These are phyloP conservation scores for Penicillium crystallinum DNA, from an alignment of 495 filamentous ascomycete species.

Conservation along the genomic window DNA sequence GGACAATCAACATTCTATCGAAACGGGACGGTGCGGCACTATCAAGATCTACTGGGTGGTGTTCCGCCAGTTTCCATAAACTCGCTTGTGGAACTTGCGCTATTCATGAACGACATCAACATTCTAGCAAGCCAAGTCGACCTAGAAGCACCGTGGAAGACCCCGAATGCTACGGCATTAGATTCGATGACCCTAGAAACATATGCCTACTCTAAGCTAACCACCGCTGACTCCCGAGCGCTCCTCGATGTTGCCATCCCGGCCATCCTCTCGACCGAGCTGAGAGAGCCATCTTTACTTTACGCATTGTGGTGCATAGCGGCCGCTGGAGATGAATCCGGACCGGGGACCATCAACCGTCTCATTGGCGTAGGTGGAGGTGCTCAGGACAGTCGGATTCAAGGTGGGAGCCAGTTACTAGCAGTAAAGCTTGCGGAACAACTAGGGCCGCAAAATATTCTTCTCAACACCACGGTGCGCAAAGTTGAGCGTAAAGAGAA, in stretches of 20 bases:
- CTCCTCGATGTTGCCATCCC: conserved; percentile 2
- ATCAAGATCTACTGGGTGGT: background rate
- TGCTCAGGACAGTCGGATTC: conserved; percentile 17
- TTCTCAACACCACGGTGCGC: conserved; percentile 6
- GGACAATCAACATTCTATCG: conserved; percentile 8
- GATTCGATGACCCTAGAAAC: conserved; percentile 11
- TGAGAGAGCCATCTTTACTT: conserved; percentile 15
- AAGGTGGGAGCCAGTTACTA: conserved; percentile 14
- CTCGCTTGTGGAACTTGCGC: conserved; percentile 7
- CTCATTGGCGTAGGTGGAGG: conserved; percentile 8
- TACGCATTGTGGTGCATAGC: conserved; percentile 19
- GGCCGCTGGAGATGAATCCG: conserved; percentile 14
- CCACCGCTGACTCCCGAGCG: conserved; percentile 2
- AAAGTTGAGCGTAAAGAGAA: conserved; percentile 2
- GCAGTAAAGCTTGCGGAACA: conserved; percentile 11
- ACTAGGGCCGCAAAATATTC: conserved; percentile 7
- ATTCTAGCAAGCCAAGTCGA: conserved; percentile 5
- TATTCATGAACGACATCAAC: conserved; percentile 2
- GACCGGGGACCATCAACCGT: conserved; percentile 12
- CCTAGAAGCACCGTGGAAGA: conserved; percentile 11
- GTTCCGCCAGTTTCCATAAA: background rate
- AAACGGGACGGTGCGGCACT: conserved; percentile 4
- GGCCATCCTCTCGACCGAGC: conserved; percentile 9
- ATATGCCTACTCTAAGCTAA: background rate
- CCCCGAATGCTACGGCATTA: conserved; percentile 4